These are phyloP conservation scores for Fraxinus greggii DNA, from an alignment of 305 asterid genomes.

Conservation along the genomic window DNA sequence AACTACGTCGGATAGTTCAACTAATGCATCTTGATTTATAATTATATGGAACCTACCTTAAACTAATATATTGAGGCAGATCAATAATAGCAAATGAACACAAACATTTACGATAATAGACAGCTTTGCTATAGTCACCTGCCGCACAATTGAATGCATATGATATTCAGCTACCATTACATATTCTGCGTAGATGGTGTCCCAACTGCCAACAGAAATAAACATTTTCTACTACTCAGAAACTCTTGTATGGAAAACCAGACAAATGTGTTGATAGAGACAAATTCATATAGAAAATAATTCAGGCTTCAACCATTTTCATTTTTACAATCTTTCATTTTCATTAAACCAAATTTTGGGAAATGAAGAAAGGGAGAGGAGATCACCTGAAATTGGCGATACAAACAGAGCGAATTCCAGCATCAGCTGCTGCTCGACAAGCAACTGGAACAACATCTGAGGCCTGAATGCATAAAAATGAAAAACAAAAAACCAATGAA, in stretches of 20 bases:
- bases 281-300: neutral
- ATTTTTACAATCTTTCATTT: neutral
- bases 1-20: neutral
- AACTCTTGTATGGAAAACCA: neutral
- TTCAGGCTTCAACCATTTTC: neutral
- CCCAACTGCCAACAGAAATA: conserved; percentile 71
- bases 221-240: neutral
- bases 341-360: neutral
- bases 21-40: neutral
- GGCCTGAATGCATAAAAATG: conserved; percentile 43
- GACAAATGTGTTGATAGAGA: neutral
- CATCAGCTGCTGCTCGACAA: conserved; percentile 98
- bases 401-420: conserved; percentile 92
- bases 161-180: conserved; percentile 97
- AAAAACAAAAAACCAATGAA: neutral
- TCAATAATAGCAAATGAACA: neutral
- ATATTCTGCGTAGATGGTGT: conserved; percentile 94
- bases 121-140: conserved; percentile 46
- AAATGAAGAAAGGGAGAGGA: neutral
- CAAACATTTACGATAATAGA: neutral
- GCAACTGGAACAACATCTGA: conserved; percentile 99
- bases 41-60: neutral
- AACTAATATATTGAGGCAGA: neutral
- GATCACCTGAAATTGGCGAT: conserved; percentile 85
- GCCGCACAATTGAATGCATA: conserved; percentile 94